These are phyloP conservation scores for Cercophora scortea DNA, from an alignment of 495 filamentous ascomycete species.

Conservation along the genomic window DNA sequence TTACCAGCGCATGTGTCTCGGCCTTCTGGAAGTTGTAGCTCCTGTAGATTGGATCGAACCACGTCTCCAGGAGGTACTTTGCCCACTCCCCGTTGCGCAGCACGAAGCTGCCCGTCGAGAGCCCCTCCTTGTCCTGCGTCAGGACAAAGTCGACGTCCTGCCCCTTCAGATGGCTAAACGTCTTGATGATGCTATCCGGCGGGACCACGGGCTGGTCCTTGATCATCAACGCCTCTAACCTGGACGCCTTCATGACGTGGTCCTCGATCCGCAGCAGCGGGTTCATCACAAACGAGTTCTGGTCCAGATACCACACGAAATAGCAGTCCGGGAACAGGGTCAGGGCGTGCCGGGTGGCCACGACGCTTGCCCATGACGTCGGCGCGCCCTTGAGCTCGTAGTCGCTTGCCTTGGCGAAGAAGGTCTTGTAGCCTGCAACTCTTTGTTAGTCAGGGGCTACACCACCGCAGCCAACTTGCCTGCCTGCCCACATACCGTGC, in stretches of 20 bases:
- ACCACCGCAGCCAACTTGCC: too few relatives aligned
- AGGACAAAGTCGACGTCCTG: slow-evolving; percentile 75
- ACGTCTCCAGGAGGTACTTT: slow-evolving; percentile 85
- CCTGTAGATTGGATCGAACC: slow-evolving; percentile 92
- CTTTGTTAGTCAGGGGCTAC: background rate
- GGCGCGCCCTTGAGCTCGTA: slow-evolving; percentile 69
- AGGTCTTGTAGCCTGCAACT: slow-evolving; percentile 72
- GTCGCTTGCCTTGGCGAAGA: slow-evolving; percentile 66
- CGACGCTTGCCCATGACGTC: slow-evolving; percentile 66
- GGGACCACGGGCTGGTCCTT: slow-evolving; percentile 83
- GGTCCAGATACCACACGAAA: slow-evolving; percentile 81
- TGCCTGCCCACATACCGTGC: slow-evolving; percentile 62
- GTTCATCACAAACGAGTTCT: slow-evolving; percentile 86
- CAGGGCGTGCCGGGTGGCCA: slow-evolving; percentile 86
- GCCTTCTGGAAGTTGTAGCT: slow-evolving; percentile 94
- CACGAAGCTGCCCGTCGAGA: slow-evolving; percentile 71
- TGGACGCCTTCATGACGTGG: slow-evolving; percentile 58
- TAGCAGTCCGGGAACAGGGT: slow-evolving; percentile 61
- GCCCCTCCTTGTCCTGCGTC: slow-evolving; percentile 76
- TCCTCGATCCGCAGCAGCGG: slow-evolving; percentile 56
- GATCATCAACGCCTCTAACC: slow-evolving; percentile 73
- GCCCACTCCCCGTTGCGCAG: slow-evolving; percentile 82
- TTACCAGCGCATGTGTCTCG: slow-evolving; percentile 84
- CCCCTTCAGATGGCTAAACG: slow-evolving; percentile 70
- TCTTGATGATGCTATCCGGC: slow-evolving; percentile 93